These are phyloP conservation scores for Aspergillus quadricinctus DNA, from an alignment of 2,329 filamentous ascomycete genomes.

Conservation along the genomic window DNA sequence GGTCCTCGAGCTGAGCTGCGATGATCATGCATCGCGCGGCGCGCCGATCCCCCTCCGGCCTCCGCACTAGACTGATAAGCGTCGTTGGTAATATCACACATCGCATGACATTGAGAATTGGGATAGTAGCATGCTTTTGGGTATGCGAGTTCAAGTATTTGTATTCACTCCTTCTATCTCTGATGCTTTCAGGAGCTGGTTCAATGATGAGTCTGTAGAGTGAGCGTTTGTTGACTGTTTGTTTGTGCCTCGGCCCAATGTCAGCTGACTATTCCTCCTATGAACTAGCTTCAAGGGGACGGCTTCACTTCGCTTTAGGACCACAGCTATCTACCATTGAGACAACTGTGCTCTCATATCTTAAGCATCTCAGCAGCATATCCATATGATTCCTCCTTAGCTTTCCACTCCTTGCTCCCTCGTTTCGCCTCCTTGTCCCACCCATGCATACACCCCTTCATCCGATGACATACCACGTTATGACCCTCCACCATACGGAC, in stretches of 20 bases:
- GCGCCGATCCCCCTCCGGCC: neutral
- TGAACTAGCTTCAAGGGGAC: too few species aligned
- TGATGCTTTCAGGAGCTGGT: neutral
- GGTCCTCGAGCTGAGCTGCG: neutral
- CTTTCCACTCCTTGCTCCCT: neutral
- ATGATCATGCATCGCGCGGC: neutral
- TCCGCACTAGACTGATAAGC: too few species aligned
- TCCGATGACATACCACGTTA: slow-evolving; percentile 2
- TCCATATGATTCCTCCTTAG: slow-evolving; percentile 7
- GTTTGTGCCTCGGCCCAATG: neutral
- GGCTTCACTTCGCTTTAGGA: too few species aligned
- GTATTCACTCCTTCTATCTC: neutral
- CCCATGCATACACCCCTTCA: slow-evolving; percentile 5
- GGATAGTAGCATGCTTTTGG: neutral
- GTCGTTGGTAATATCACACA: neutral
- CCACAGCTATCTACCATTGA: neutral
- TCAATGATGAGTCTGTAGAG: neutral
- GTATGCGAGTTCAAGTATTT: neutral
- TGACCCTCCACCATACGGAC: neutral
- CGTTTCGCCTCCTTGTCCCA: slow-evolving; percentile 8
- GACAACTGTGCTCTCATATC: neutral
- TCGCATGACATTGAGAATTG: neutral
- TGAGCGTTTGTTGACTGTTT: neutral
- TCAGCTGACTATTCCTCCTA: neutral
- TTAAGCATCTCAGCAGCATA: neutral